These are phyloP conservation scores for Calonectria hongkongensis DNA, from an alignment of 2,329 filamentous ascomycete genomes.

Conservation along the genomic window DNA sequence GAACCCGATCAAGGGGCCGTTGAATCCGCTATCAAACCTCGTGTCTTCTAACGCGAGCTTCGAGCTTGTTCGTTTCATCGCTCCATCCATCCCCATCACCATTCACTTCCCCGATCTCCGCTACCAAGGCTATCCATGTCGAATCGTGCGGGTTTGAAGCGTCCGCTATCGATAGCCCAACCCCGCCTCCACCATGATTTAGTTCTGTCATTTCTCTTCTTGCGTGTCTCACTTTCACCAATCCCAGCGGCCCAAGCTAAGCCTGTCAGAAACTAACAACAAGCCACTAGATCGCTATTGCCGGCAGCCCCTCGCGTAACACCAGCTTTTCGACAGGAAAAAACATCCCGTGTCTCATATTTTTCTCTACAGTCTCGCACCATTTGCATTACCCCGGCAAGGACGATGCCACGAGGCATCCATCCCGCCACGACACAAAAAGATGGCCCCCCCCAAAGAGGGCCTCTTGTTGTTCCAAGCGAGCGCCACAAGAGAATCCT, in stretches of 20 bases:
- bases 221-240: conserved; percentile 21
- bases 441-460: neutral
- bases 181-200: conserved; percentile 1
- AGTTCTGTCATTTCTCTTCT: conserved; percentile 6
- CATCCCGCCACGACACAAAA: neutral
- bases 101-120: too few species aligned
- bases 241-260: neutral
- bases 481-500: neutral
- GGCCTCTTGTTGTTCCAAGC: neutral
- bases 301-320: neutral
- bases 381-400: conserved; percentile 7
- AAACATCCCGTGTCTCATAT: conserved; percentile 18
- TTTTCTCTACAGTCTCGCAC: neutral
- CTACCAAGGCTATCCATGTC: neutral
- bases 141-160: too few species aligned
- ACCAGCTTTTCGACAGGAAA: conserved; percentile 2
- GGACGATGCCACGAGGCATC: neutral
- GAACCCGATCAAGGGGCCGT: conserved; percentile 14
- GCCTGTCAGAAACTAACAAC: conserved; percentile 25
- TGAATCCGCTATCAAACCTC: neutral
- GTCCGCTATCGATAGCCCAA: neutral
- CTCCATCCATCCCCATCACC: too few species aligned
- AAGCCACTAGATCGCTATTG: conserved; percentile 10
- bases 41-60: neutral
- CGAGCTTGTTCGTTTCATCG: neutral